Base-by-base conservation (phyloP, 1,139 yeast species). In the Insectozyma bohioensis region DNA sequence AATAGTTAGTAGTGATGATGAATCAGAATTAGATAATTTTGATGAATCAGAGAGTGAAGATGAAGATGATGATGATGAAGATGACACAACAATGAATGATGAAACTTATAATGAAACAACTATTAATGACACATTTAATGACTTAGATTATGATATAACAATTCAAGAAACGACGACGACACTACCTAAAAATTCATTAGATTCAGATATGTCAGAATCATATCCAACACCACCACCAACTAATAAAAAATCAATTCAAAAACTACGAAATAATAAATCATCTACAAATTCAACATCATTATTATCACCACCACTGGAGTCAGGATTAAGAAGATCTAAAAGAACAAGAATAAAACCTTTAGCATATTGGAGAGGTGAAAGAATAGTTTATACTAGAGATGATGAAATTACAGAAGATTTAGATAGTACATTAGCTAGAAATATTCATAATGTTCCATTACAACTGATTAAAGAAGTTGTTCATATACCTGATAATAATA, bases 361-460 rank as follows among this genome's bases (percentile, higher is more conserved):
- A 43, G 92, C 88, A 8, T 85, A 72, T 52, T 87, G 97, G 96
- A 75, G 85, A 54, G 85, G 84, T 51, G 96, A 88, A 55, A 67
- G 80, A 39, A 74, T 84, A 23, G 75, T 85, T 2, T 86, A 83
- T 49, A 72, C 80, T 35, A 59, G 61, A 45, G 56, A 63, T 15
- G 61, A 63, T 10, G 53, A 46, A 20, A 18, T 13, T 22, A 9
- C 12, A 8, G 27, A 21, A 4, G 60, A 57, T 25, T 65, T 68
- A 0, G 67, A 65, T 39, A 54, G 58, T 12, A 63, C 70, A 1
- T 47, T 67, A 28, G 55, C 56, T 4, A 48, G 48, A 19, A 68
- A 64, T 42, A 58, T 66, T 12, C 49, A 51, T 19, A 61, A 61
- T 17, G 50, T 66, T 1, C 78, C 80, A 2, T 67, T 80, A n/a